Evolutionary conservation across 495 filamentous ascomycete species (phyloP).

Genomic region (Letharia lupina): DNA sequence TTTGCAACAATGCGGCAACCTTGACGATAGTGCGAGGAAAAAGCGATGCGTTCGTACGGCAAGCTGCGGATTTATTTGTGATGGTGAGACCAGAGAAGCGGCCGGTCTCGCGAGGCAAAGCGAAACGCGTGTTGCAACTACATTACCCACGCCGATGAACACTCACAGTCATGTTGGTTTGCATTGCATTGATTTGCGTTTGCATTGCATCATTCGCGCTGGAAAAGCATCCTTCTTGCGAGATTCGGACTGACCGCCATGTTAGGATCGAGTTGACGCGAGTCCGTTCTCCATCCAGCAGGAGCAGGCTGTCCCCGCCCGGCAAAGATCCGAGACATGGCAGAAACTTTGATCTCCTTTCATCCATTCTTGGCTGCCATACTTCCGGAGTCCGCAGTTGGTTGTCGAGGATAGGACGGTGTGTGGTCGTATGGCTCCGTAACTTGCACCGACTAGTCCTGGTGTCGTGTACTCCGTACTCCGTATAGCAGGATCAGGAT

Average conservation of each 20-base stretch:
- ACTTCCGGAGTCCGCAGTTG: not conserved
- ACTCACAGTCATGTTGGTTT: not conserved
- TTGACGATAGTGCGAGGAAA: constrained; percentile 4
- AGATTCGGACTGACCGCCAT: not conserved
- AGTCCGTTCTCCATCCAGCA: not conserved
- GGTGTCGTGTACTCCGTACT: constrained; percentile 4
- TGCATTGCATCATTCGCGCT: constrained; percentile 2
- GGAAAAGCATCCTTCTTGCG: constrained; percentile 5
- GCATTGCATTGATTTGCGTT: not conserved
- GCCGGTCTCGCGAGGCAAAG: constrained; percentile 10
- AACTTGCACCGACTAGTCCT: not conserved
- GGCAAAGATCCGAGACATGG: constrained; percentile 1
- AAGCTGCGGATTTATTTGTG: constrained; percentile 13
- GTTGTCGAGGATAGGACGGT: not conserved
- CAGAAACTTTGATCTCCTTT: not conserved
- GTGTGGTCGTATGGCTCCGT: not conserved
- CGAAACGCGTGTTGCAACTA: constrained; percentile 6
- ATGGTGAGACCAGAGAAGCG: constrained; percentile 17
- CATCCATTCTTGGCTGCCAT: not conserved
- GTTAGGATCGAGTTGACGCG: not conserved
- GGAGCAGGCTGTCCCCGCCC: not conserved
- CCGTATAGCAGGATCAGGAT: not conserved
- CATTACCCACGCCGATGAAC: not conserved
- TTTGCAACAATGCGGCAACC: constrained; percentile 8
- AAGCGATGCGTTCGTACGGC: constrained; percentile 7